phyloP scores from a whole-genome alignment of 371 early-diverging fungal genomes.

The Cokeromyces recurvatus region DNA sequence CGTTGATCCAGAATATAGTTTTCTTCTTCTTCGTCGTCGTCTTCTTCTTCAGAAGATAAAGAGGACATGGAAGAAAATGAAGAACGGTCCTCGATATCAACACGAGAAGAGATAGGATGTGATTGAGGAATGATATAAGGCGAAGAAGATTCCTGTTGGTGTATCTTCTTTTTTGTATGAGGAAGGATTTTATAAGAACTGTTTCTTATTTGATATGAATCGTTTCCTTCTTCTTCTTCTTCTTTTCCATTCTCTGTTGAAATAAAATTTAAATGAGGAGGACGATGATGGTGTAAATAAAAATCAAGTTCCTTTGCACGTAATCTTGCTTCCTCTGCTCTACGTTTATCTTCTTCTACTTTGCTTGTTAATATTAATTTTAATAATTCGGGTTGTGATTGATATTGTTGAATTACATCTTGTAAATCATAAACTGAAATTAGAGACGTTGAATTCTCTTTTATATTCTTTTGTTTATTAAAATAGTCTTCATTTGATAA shows the following conservation, averaged over 20 bases:
- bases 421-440: constrained; percentile 43
- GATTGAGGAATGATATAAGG: constrained; percentile 6
- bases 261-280: not conserved
- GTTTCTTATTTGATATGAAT: no score
- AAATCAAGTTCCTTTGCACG: constrained; percentile 51
- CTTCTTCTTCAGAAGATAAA: constrained; percentile 6
- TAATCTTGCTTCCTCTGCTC: constrained; percentile 58
- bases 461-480: no score
- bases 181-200: not conserved
- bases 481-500: no score
- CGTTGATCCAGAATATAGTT: constrained; percentile 15
- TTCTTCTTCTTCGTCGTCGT: constrained; percentile 5
- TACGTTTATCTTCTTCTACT: constrained; percentile 63
- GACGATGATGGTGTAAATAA: constrained; percentile 18
- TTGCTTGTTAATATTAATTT: constrained; percentile 59
- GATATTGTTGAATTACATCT: constrained; percentile 52
- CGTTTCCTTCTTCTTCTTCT: no score
- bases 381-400: constrained; percentile 57
- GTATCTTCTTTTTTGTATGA: no score
- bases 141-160: not conserved
- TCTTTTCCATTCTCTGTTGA: not conserved
- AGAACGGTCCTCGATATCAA: not conserved
- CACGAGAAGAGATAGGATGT: not conserved
- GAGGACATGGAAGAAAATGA: constrained; percentile 3
- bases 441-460: constrained; percentile 4